Base-by-base conservation (phyloP, 306 rosid species). In the Trichosanthes cucumerina region DNA sequence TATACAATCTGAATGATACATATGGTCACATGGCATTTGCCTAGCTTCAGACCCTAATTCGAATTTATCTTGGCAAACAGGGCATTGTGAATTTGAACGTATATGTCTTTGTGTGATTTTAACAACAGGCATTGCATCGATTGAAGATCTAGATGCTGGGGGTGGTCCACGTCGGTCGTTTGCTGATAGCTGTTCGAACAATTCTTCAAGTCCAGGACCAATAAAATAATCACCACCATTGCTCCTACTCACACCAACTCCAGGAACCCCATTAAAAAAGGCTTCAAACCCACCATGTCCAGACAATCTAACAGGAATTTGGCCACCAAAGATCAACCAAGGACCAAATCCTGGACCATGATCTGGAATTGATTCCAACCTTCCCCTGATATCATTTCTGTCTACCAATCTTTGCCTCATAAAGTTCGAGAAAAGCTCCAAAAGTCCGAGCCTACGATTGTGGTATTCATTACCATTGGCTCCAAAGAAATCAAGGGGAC, bases 261-360 rank as follows among this genome's bases (percentile, higher is more conserved):
- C 75, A 49, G 81, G 81, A 65, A 62, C 66, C 44, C 64, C 81
- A 52, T 79, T 79, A 46, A 79, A 79, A 39, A 79, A 66, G 18
- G 81, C 76, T 49, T 79, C 81, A 47, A 79, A 64, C 1, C 81
- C 75, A 53, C 56, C 38, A 50, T 50, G 71, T 46, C 77, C 77
- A 44, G 58, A 47, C 77, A 47, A 14, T 49, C 81, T 65, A 12
- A 65, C 44, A 8, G 81, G 81, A 49, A 79, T 64, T 49, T 65
- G 81, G 36, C 81, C 81, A 47, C 81, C 81, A 34, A 65, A 79
- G 49, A 79, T 50, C 47, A 79, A 54, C 81, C 58, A 79, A 79
- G 81, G 81, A 65, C 81, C 81, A 65, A 65, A 63, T 18, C 81
- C 76, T 33, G 75, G 60, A 64, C 81, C 81, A 33, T 65, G 81